Base-by-base conservation (phyloP, 2,329 filamentous ascomycete species). In the Ascochyta rabiei region DNA sequence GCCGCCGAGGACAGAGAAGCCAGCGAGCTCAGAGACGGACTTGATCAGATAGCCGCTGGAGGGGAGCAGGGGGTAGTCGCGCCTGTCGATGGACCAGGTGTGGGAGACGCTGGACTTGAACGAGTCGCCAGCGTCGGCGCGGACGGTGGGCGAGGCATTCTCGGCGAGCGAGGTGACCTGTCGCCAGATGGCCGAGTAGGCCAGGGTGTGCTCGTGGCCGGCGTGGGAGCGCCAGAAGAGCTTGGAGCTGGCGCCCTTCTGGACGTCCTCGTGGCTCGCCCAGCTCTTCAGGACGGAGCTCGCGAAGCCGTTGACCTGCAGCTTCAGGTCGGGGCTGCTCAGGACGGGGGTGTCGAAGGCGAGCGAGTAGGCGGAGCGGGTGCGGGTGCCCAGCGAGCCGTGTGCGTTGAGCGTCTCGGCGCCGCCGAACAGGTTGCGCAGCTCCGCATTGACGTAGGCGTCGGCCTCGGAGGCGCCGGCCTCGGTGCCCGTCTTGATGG, bases 401-500 rank as follows among this genome's bases (percentile, higher is more conserved):
- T 96, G 93, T 56, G 96, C 80, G 47, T 90, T 91, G 59, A 99
- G 79, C 52, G 89, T 89, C 79, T 99, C 95, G 21, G 93, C 95
- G 34, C 95, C 95, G 46, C 95, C 95, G 72, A 99, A 91, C 56
- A 99, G 84, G 76, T 99, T 99, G 64, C 95, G 88, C 81, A 92
- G 88, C 46, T 93, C 82, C 39, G 92, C 83, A 63, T 95, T 93
- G 62, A 90, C 88, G 71, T 96, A 98, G 4, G 93, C 93, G 7
- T 93, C 96, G 31, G 93, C 95, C 76, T 99, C 95, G 19, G 91
- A 87, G 70, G 96, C 96, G 59, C 95, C 95, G 40, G 96, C 83
- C 72, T 98, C 93, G 8, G 95, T 98, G 56, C 95, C 95, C 0
- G 93, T 96, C 79, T 96, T 96, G 68, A 98, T 84, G 55, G 92